Base-by-base conservation (phyloP, 179 eudicot species). In the Pouteria campechiana region DNA sequence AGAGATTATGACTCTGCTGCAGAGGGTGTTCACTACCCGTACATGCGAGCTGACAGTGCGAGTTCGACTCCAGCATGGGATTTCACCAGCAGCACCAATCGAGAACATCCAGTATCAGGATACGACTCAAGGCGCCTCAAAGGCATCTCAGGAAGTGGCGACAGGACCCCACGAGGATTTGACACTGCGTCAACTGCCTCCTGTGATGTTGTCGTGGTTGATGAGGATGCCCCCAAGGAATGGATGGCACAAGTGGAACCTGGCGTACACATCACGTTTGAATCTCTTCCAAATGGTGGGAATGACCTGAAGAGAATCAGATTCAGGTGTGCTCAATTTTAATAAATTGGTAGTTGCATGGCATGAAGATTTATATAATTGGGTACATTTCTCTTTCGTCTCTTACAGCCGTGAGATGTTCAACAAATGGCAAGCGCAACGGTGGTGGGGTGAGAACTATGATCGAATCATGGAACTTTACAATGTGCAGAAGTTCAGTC, bases 221-320 rank as follows among this genome's bases (percentile, higher is more conserved):
- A 82, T 18, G 93, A 70, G 25, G 85, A 79, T 53, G 94, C 70
- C 58, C 82, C 96, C 2, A 86, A 86, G 50, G 98, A 90, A 41
- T 90, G 98, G 98, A 73, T 68, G 69, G 98, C 98, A 25, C 98
- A 90, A 37, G 98, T 90, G 14, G 98, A 90, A 65, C 98, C 98
- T 1, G 98, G 98, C 11, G 92, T 90, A 18, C 96, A 86, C 37
- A 90, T 90, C 55, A 90, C 98, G 18, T 90, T 90, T 46, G 88
- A 72, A 27, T 82, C 98, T n/a, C 88, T 90, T 49, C 92, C 96
- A 30, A 58, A 69, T 55, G 95, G 95, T 20, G 98, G 98, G 44
- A 90, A 90, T 67, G 98, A 90, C 44, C 72, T 90, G 43, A 90
- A 90, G 56, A 45, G 98, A 29, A 90, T 90, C 33, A 82, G 98